Conservation (phyloP, 192 early-diverging fungal genomes). For the Umbelopsis sp. region DNA sequence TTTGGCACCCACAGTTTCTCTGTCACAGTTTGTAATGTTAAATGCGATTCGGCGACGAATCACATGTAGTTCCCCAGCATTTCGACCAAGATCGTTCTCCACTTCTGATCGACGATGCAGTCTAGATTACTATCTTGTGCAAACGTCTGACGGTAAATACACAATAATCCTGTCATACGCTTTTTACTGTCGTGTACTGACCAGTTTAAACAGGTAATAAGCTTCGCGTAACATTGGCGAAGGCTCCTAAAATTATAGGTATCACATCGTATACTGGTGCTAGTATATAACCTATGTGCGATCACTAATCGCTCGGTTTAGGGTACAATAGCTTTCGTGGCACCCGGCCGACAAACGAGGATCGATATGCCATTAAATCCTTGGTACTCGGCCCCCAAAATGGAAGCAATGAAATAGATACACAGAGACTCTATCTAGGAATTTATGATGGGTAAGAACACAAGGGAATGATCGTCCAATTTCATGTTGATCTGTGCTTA, state of each 20-base stretch:
- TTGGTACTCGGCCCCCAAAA: slow-evolving; percentile 28
- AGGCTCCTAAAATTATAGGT: slow-evolving; percentile 52
- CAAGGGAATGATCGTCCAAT: not conserved
- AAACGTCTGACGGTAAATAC: slow-evolving; percentile 22
- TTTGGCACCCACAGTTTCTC: not conserved
- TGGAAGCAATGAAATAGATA: slow-evolving; percentile 18
- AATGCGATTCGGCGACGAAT: not conserved
- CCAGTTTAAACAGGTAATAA: slow-evolving; percentile 15
- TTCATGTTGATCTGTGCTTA: not conserved
- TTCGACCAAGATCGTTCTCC: not conserved
- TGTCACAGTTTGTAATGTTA: not conserved
- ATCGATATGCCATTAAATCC: slow-evolving; percentile 48
- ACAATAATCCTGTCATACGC: not conserved
- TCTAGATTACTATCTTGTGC: slow-evolving; percentile 31
- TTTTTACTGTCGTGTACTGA: not conserved
- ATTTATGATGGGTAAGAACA: slow-evolving; percentile 58
- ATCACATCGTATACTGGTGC: not conserved
- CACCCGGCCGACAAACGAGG: slow-evolving; percentile 56
- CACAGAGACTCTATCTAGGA: slow-evolving; percentile 46
- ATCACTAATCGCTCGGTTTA: not conserved
- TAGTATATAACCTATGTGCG: not conserved
- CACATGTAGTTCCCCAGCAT: not conserved
- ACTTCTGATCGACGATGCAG: not conserved
- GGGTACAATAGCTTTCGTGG: slow-evolving; percentile 51
- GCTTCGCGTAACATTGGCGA: slow-evolving; percentile 46